Percentiles rank a stretch among this genome's conserved stretches.
These are phyloP conservation scores for Tolypocladium endophyticum DNA, from an alignment of 2,329 filamentous ascomycete genomes.

Conservation along the genomic window DNA sequence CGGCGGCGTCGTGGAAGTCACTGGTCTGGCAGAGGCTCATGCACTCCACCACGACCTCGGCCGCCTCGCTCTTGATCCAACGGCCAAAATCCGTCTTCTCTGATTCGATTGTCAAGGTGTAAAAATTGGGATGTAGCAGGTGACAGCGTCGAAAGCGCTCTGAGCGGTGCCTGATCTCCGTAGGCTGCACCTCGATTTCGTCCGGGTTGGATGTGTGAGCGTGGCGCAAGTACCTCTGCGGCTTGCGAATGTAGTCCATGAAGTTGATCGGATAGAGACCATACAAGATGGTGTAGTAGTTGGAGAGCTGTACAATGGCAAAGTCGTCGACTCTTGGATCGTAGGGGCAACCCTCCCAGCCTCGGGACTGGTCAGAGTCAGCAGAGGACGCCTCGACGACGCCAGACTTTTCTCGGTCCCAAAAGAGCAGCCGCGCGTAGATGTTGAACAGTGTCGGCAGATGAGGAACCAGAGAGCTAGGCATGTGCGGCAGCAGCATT, in stretches of 20 bases:
- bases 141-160: constrained; percentile 66
- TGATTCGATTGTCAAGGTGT: constrained; percentile 66
- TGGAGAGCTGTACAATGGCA: constrained; percentile 54
- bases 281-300: constrained; percentile 75
- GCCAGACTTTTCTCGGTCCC: constrained; percentile 48
- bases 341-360: constrained; percentile 56
- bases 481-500: constrained; percentile 77
- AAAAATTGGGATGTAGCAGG: constrained; percentile 76
- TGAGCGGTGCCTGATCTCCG: constrained; percentile 64
- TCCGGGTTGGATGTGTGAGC: constrained; percentile 60
- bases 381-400: constrained; percentile 26
- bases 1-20: constrained; percentile 13
- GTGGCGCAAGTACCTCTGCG: constrained; percentile 65
- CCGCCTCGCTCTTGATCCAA: constrained; percentile 70
- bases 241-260: constrained; percentile 76
- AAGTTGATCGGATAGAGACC: constrained; percentile 79
- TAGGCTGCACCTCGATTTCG: constrained; percentile 68
- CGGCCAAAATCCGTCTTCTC: constrained; percentile 67
- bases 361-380: constrained; percentile 21
- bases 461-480: constrained; percentile 56
- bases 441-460: constrained; percentile 70
- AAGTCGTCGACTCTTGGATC: constrained; percentile 52
- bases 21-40: constrained; percentile 48
- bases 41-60: constrained; percentile 72
- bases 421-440: constrained; percentile 70